phyloP scores from a whole-genome alignment of 768 basidiomycete species.

The Kwoniella sp. region DNA sequence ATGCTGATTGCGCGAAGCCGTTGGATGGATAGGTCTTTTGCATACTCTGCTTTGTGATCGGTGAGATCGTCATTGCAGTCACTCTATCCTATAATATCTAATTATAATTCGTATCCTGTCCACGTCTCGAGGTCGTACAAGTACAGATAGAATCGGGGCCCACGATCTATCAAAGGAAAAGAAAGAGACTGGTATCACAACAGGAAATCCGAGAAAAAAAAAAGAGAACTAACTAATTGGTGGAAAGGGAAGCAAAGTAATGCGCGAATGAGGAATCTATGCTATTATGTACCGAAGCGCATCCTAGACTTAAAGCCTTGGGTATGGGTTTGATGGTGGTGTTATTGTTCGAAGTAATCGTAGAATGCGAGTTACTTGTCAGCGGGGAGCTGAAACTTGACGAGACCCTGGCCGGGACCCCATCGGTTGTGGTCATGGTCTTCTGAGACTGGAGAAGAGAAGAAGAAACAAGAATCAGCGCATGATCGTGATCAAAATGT shows the following conservation, averaged over 20 bases:
- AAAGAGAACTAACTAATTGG: conserved; percentile 2
- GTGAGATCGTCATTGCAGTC: neutral
- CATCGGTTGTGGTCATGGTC: conserved; percentile 31
- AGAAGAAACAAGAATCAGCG: neutral
- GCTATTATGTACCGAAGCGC: conserved; percentile 10
- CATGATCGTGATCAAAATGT: neutral
- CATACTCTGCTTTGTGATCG: conserved; percentile 4
- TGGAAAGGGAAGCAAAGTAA: conserved; percentile 6
- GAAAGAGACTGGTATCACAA: conserved; percentile 6
- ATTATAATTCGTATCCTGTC: conserved; percentile 3
- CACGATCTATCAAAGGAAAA: neutral
- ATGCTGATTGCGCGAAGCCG: too few species aligned
- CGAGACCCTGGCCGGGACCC: conserved; percentile 18
- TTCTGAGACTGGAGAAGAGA: conserved; percentile 9
- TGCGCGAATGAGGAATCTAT: conserved; percentile 13
- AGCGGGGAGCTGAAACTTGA: conserved; percentile 26
- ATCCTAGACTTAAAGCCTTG: conserved; percentile 1
- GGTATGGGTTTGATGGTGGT: neutral
- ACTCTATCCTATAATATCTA: conserved; percentile 1
- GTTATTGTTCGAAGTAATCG: neutral
- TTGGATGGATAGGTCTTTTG: conserved; percentile 14
- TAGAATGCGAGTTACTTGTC: conserved; percentile 8
- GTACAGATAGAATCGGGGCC: conserved; percentile 7
- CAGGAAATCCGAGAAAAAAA: neutral
- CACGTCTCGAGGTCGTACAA: neutral